Evolutionary conservation across 2,329 filamentous ascomycete genomes (phyloP), one percentile per base, ranked within the genome.

Genomic region (Madurella fahalii): DNA sequence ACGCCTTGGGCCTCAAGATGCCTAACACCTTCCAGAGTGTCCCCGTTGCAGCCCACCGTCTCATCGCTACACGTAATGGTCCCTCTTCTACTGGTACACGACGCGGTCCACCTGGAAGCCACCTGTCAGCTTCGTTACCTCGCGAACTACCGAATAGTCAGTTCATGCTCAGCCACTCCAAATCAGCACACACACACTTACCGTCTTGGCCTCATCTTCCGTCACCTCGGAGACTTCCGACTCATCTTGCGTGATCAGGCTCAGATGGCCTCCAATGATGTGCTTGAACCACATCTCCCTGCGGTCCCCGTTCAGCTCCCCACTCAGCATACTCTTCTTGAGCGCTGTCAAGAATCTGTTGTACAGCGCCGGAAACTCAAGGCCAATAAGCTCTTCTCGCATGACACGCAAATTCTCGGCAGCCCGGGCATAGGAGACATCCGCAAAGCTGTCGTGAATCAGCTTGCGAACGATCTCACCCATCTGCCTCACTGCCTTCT

Each of bases 281-380:
- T 81, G 76, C 74, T 83, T 60, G 41, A 58, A 88, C 91, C 91
- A 96, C 73, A 96, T 84, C 65, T 95, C 90, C 59, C 80, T 80
- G 51, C 90, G 77, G 63, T 95, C 87, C 0, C 90, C 91, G 39
- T 85, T 84, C 2, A 96, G 71, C 61, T 87, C 80, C 0, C 84
- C 87, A 0, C 77, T 79, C 8, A 91, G 69, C 1, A 96, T 68
- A 53, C 84, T 83, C 61, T 76, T 77, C 75, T 96, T 97, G 63
- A 97, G 71, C 34, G 80, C 78, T 40, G 69, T 75, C 41, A 95
- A 64, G 61, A 92, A 88, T 1, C 79, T 75, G 66, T 97, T 96
- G 71, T 89, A 99, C 30, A 89, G 64, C 0, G 69, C 79, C 0
- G 90, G 87, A 68, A 89, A 84, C 66, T 96, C 92, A 31, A 90